Evolutionary conservation across 257 asterid genomes (phyloP).

Genomic region (Solanum chmielewskii): DNA sequence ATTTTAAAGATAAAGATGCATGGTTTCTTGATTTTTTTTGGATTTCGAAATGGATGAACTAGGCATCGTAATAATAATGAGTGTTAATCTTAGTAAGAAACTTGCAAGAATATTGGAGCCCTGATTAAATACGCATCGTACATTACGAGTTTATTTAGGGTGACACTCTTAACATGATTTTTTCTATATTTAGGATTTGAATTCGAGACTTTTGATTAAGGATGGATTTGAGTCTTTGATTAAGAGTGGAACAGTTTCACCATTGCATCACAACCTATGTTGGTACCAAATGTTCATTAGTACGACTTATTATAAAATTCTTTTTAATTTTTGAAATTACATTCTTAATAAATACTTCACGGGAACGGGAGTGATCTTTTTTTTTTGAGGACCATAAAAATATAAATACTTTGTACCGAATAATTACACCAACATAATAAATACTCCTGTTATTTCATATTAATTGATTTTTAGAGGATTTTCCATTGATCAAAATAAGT

Average conservation of each 20-base stretch:
- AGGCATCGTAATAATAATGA: not conserved
- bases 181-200: no score
- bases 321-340: no score
- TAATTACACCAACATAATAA: not conserved
- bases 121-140: no score
- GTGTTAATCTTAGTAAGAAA: not conserved
- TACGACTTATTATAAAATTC: not conserved
- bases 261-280: no score
- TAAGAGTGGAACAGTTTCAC: no score
- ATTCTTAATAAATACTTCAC: not conserved
- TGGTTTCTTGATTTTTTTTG: not conserved
- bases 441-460: not conserved
- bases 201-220: no score
- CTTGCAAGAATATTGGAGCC: not conserved
- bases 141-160: fast-evolving
- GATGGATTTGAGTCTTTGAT: no score
- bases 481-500: no score
- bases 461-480: fast-evolving
- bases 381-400: not conserved
- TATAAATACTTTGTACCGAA: not conserved
- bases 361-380: not conserved
- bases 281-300: not conserved
- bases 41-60: not conserved
- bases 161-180: fast-evolving
- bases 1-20: not conserved